Evolutionary conservation across 108 stramenopile genomes (phyloP).

Genomic region (Cyclotella choctawhatcheeana): DNA sequence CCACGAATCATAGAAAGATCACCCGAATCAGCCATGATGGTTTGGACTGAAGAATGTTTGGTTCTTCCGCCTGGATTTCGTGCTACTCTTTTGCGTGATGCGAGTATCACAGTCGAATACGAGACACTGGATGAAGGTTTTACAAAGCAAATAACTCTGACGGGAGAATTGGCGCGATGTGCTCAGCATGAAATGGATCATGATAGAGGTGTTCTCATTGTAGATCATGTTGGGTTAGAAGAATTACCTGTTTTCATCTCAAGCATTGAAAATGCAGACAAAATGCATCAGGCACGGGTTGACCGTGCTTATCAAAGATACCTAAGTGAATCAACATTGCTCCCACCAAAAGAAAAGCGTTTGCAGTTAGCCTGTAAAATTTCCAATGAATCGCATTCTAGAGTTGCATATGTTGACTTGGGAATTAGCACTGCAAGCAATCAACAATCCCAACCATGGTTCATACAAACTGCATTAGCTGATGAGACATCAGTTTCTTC

Average conservation of each 20-base stretch:
- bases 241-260: constrained; percentile 68
- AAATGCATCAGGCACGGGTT: constrained; percentile 48
- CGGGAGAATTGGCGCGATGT: constrained; percentile 69
- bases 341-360: constrained; percentile 12
- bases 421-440: not conserved
- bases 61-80: constrained; percentile 80
- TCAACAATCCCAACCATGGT: not conserved
- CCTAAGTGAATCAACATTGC: constrained; percentile 20
- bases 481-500: not conserved
- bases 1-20: constrained; percentile 76
- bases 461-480: not conserved
- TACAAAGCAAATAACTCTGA: constrained; percentile 37
- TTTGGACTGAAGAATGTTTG: constrained; percentile 84
- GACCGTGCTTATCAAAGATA: constrained; percentile 41
- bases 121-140: constrained; percentile 28
- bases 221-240: constrained; percentile 78
- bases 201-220: constrained; percentile 80
- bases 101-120: constrained; percentile 66
- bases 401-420: not conserved
- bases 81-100: constrained; percentile 79
- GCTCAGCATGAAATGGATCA: constrained; percentile 90
- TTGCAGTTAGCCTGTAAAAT: constrained; percentile 1
- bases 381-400: not conserved
- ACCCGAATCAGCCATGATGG: constrained; percentile 69
- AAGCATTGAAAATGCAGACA: constrained; percentile 62